A percentile compares a stretch with the other conserved stretches of the same genome.
Conservation (phyloP, 139 green algal genomes). For the Dunaliella primolecta region DNA sequence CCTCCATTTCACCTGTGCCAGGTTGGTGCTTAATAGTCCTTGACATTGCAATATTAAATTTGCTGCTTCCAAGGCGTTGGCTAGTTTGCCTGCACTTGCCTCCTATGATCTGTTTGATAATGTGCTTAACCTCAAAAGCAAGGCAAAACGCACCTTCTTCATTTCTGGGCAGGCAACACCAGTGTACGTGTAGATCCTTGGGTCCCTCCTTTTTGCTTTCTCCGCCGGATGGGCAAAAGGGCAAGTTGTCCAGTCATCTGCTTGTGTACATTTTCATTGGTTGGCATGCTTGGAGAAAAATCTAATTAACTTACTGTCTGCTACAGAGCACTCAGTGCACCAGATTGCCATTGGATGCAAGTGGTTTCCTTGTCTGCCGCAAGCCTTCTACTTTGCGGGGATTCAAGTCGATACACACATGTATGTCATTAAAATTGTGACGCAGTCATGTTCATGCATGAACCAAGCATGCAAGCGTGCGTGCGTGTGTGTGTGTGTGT, state of each 20-base stretch:
- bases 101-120: background rate
- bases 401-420: too few relatives aligned
- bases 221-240: conserved; percentile 92
- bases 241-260: conserved; percentile 83
- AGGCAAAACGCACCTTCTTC: conserved; percentile 61
- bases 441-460: too few relatives aligned
- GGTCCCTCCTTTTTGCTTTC: conserved; percentile 88
- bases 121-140: conserved; percentile 1
- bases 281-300: too few relatives aligned
- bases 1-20: background rate
- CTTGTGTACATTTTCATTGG: too few relatives aligned
- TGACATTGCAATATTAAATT: background rate
- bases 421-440: too few relatives aligned
- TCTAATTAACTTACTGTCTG: too few relatives aligned
- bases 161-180: conserved; percentile 93
- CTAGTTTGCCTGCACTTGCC: background rate
- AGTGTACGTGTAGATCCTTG: conserved; percentile 76
- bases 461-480: too few relatives aligned
- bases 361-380: too few relatives aligned
- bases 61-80: background rate
- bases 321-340: too few relatives aligned
- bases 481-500: too few relatives aligned
- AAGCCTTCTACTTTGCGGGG: too few relatives aligned
- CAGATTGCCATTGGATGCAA: too few relatives aligned
- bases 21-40: background rate